These are phyloP conservation scores for Cytospora piceicola DNA, from an alignment of 2,329 filamentous ascomycete genomes.

Conservation along the genomic window DNA sequence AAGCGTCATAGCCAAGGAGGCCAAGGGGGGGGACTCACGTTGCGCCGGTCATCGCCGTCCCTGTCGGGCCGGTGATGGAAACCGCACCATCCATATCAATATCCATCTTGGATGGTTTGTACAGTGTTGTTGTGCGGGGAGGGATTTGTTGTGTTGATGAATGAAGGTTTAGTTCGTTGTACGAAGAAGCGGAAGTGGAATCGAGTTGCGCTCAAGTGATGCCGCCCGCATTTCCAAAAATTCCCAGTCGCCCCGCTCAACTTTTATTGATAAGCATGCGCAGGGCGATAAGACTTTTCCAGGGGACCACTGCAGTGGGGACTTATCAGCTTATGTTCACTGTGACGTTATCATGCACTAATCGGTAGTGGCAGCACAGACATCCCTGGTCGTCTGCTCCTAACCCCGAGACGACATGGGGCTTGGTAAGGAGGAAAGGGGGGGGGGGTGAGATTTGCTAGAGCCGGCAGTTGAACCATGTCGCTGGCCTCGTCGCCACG, in stretches of 20 bases:
- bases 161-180: constrained; percentile 1
- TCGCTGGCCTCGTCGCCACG: too few species aligned
- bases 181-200: neutral
- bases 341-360: too few species aligned
- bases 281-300: constrained; percentile 27
- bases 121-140: constrained; percentile 1
- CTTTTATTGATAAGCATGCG: constrained; percentile 30
- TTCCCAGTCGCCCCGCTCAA: constrained; percentile 27
- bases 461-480: too few species aligned
- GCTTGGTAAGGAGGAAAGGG: too few species aligned
- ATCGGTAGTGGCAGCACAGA: too few species aligned
- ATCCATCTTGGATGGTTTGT: constrained; percentile 43
- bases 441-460: neutral
- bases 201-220: neutral
- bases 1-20: neutral
- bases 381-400: too few species aligned
- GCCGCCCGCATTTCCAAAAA: constrained; percentile 26
- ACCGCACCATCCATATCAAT: constrained; percentile 50
- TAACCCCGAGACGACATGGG: neutral
- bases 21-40: constrained; percentile 43
- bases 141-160: neutral
- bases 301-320: neutral
- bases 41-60: constrained; percentile 41
- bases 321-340: neutral
- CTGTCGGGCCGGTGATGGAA: constrained; percentile 41